Evolutionary conservation across 176 grass and related monocot species (phyloP).

Genomic region (Ensete glaucum): DNA sequence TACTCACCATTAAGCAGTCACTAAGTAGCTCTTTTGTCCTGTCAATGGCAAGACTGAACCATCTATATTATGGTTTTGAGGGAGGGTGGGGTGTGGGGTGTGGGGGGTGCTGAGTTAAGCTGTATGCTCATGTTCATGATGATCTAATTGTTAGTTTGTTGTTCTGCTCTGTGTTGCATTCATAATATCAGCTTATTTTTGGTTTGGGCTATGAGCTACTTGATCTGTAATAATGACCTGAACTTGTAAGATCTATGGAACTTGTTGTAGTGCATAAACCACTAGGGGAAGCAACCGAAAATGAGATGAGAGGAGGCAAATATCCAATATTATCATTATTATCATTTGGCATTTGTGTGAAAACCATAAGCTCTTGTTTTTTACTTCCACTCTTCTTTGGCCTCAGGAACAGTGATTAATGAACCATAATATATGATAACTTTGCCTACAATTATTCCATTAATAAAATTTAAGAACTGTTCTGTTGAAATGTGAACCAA

Average conservation of each 20-base stretch:
- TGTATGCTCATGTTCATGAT: neutral
- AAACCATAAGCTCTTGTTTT: neutral
- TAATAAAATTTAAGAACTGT: no score
- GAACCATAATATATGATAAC: neutral
- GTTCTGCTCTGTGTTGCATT: neutral
- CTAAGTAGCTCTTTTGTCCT: neutral
- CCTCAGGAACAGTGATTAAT: neutral
- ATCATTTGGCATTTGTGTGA: neutral
- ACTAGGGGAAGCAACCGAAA: neutral
- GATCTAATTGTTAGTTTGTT: neutral
- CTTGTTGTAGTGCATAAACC: neutral
- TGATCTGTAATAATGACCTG: neutral
- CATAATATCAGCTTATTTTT: neutral
- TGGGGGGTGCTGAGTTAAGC: neutral
- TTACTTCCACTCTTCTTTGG: neutral
- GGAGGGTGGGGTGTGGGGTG: neutral
- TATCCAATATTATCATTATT: neutral
- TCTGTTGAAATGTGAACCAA: neutral
- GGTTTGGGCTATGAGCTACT: neutral
- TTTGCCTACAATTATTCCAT: neutral
- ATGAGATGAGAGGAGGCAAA: neutral
- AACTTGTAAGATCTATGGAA: neutral
- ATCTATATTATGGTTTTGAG: neutral
- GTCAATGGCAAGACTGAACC: neutral
- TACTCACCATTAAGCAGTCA: neutral